These are phyloP conservation scores for Anethum foeniculum DNA, from an alignment of 140 eudicot genomes.

Conservation along the genomic window DNA sequence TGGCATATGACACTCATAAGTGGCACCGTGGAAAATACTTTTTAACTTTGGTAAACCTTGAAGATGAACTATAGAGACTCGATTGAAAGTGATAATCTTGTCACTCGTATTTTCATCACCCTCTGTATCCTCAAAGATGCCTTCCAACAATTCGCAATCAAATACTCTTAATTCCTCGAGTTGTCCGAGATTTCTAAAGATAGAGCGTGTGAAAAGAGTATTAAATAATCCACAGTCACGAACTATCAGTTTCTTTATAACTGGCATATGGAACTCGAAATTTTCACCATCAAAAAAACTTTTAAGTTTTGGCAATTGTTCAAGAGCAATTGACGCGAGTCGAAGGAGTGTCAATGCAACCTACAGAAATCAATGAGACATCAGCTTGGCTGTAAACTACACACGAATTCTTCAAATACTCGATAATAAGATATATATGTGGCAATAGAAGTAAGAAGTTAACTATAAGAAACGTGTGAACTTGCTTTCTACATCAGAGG, in stretches of 20 bases:
- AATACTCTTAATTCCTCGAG: no score
- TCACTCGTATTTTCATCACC: background rate
- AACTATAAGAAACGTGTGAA: no score
- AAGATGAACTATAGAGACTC: background rate
- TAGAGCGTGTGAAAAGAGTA: background rate
- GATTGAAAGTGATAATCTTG: background rate
- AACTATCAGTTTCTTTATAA: background rate
- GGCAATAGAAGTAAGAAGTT: no score
- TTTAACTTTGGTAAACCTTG: background rate
- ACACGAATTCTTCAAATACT: no score
- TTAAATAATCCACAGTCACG: background rate
- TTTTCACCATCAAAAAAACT: no score
- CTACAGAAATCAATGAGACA: no score
- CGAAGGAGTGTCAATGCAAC: background rate
- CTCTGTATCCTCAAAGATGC: background rate
- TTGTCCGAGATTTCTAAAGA: no score
- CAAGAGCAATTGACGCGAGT: background rate
- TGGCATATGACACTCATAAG: background rate
- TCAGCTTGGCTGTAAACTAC: no score
- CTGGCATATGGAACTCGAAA: background rate
- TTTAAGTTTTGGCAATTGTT: background rate
- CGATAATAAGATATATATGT: no score
- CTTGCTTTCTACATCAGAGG: no score
- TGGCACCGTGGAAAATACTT: background rate
- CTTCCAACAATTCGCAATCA: background rate